These are phyloP conservation scores for Candida loeiensis DNA, from an alignment of 805 yeast genomes.

Conservation along the genomic window DNA sequence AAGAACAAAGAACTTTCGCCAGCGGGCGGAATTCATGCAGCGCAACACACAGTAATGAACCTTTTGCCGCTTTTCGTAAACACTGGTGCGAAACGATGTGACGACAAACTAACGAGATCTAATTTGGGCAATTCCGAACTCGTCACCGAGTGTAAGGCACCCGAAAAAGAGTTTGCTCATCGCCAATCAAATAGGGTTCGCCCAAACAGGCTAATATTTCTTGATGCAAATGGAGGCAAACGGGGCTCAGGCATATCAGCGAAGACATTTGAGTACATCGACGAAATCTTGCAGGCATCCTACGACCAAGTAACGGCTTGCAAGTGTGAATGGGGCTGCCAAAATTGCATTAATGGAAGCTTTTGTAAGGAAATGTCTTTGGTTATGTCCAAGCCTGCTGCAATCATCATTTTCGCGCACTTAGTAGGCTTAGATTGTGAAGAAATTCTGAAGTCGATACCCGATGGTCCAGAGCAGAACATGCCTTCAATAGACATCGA, in stretches of 20 bases:
- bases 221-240: constrained; percentile 79
- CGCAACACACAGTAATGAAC: constrained; percentile 85
- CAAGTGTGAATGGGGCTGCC: constrained; percentile 73
- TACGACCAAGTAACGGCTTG: constrained; percentile 60
- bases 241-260: constrained; percentile 76
- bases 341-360: constrained; percentile 80
- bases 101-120: constrained; percentile 28
- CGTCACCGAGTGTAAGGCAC: constrained; percentile 93
- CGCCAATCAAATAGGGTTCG: constrained; percentile 68
- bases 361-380: constrained; percentile 77
- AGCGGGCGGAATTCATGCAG: constrained; percentile 96
- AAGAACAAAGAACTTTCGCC: constrained; percentile 55
- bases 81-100: constrained; percentile 55
- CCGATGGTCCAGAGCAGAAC: constrained; percentile 72
- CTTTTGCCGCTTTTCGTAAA: constrained; percentile 70
- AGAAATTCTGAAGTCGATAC: constrained; percentile 40
- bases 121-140: constrained; percentile 53
- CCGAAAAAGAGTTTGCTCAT: constrained; percentile 89
- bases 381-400: constrained; percentile 86
- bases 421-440: constrained; percentile 56
- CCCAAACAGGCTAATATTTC: constrained; percentile 83
- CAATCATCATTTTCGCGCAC: constrained; percentile 60
- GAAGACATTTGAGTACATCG: constrained; percentile 76
- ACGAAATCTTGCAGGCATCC: constrained; percentile 60
- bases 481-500: constrained; percentile 69